phyloP scores from a whole-genome alignment of 73 alveolate species.

The Paramecium biaurelia region DNA sequence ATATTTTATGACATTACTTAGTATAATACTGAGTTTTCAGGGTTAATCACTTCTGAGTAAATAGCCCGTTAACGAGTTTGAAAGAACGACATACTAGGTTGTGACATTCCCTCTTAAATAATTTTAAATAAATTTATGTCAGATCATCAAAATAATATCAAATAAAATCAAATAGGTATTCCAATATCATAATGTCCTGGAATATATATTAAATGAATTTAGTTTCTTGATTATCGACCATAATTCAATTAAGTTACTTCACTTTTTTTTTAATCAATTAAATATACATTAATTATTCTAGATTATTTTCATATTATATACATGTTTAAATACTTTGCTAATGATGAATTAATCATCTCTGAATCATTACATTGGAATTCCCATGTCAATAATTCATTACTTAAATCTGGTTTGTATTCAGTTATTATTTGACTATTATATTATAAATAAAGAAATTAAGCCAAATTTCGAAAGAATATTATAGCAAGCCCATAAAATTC shows the following conservation, averaged over 20 bases:
- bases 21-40: constrained; percentile 50
- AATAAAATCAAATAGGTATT: background rate
- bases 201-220: background rate
- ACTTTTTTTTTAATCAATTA: background rate
- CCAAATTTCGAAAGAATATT: background rate
- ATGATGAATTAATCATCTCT: background rate
- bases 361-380: background rate
- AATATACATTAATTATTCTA: background rate
- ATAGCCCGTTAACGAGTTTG: constrained; percentile 56
- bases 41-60: constrained; percentile 62
- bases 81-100: constrained; percentile 47
- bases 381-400: background rate
- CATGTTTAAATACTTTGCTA: background rate
- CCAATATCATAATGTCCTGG: background rate
- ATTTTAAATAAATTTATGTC: constrained; percentile 1
- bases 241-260: background rate
- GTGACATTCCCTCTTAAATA: constrained; percentile 29
- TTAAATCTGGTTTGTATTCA: background rate
- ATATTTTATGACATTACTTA: background rate
- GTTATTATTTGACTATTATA: background rate
- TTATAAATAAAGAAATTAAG: background rate
- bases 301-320: background rate
- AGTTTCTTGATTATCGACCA: background rate
- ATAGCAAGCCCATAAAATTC: background rate
- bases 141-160: background rate